Evolutionary conservation across 805 yeast species (phyloP).

Genomic region (Grigorovia humatica): DNA sequence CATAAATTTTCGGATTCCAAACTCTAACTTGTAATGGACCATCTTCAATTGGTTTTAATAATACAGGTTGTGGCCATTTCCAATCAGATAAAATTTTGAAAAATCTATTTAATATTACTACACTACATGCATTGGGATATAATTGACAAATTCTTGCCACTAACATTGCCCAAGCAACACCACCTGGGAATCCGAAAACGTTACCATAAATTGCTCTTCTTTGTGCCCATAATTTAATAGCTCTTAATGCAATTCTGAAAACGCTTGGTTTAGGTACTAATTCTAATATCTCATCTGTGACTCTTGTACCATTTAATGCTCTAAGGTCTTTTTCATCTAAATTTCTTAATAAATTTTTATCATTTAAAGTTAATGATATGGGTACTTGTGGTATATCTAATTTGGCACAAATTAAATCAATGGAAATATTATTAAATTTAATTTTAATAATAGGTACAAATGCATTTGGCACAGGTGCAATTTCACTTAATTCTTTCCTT

Average conservation of each 20-base stretch:
- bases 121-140: conserved; percentile 92
- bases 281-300: conserved; percentile 84
- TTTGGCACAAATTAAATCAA: conserved; percentile 80
- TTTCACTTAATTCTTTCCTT: conserved; percentile 79
- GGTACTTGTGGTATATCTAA: conserved; percentile 82
- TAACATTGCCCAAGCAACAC: conserved; percentile 99
- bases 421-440: conserved; percentile 81
- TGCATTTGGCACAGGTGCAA: conserved; percentile 91
- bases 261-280: conserved; percentile 89
- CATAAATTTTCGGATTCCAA: conserved; percentile 91
- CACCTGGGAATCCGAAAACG: conserved; percentile 96
- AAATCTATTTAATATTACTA: conserved; percentile 82
- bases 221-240: conserved; percentile 95
- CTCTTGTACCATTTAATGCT: conserved; percentile 91
- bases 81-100: conserved; percentile 79
- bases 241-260: conserved; percentile 84
- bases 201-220: conserved; percentile 89
- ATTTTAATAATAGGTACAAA: conserved; percentile 94
- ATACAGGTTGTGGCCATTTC: conserved; percentile 98
- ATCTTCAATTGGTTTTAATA: conserved; percentile 86
- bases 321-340: conserved; percentile 86
- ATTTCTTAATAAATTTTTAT: conserved; percentile 76
- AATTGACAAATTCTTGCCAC: conserved; percentile 97
- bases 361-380: conserved; percentile 57
- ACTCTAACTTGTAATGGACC: conserved; percentile 94